These are phyloP conservation scores for Pigoraptor vietnamica DNA, from an alignment of 78 protist genomes.

Conservation along the genomic window DNA sequence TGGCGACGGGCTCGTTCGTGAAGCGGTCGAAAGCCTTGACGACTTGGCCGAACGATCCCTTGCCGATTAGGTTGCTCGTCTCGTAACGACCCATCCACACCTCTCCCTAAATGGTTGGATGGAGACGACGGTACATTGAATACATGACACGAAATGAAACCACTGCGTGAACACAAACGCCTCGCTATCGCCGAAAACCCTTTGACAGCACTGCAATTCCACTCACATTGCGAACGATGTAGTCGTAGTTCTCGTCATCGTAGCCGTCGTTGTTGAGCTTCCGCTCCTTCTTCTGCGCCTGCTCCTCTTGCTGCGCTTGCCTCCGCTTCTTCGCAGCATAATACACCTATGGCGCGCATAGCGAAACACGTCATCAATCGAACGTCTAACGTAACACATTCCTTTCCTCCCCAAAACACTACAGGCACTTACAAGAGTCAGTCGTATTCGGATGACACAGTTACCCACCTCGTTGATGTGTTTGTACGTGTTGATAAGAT, in stretches of 20 bases:
- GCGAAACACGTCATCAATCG: not conserved
- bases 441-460: no score
- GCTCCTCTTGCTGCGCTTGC: not conserved
- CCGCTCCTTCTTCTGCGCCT: not conserved
- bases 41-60: constrained; percentile 93
- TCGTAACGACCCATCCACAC: constrained; percentile 39
- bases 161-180: not conserved
- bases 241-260: constrained; percentile 50
- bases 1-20: constrained; percentile 63
- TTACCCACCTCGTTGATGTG: constrained; percentile 36
- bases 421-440: no score
- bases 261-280: constrained; percentile 4
- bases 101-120: not conserved
- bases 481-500: constrained; percentile 46
- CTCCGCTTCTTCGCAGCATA: not conserved
- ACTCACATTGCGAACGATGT: constrained; percentile 18
- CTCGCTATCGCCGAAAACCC: no score
- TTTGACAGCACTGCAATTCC: no score
- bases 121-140: not conserved
- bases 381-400: not conserved
- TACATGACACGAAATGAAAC: not conserved
- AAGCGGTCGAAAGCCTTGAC: constrained; percentile 65
- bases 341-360: not conserved
- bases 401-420: no score
- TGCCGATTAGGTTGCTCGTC: constrained; percentile 68